phyloP scores from a whole-genome alignment of 2,329 filamentous ascomycete species.

The Aspergillus thermomutatus region DNA sequence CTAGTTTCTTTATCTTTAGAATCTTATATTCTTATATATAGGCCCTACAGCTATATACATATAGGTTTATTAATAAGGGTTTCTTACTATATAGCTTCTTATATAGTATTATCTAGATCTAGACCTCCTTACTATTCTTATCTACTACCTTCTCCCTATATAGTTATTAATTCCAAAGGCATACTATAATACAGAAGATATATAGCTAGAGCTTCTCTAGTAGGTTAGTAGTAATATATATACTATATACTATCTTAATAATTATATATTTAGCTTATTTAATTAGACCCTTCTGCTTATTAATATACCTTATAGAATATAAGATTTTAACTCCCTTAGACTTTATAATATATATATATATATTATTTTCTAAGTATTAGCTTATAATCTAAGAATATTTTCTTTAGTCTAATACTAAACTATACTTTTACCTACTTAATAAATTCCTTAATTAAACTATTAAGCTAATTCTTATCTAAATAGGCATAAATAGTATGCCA shows the following conservation, averaged over 20 bases:
- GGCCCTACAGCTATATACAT: background rate
- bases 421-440: too few relatives aligned
- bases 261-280: too few relatives aligned
- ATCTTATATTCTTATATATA: background rate
- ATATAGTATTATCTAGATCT: background rate
- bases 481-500: too few relatives aligned
- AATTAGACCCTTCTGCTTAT: background rate
- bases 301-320: background rate
- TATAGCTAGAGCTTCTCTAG: background rate
- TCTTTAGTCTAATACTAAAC: too few relatives aligned
- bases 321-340: too few relatives aligned
- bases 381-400: too few relatives aligned
- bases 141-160: too few relatives aligned
- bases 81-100: background rate
- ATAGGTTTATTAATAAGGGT: background rate
- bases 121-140: background rate
- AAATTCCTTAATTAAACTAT: too few relatives aligned
- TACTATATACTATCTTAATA: too few relatives aligned
- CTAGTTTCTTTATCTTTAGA: background rate
- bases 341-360: too few relatives aligned
- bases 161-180: background rate
- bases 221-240: background rate
- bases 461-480: too few relatives aligned
- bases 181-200: background rate
- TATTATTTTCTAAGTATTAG: too few relatives aligned